Percentiles rank a stretch among this genome's conserved stretches.
Evolutionary conservation across 805 yeast species (phyloP).

Genomic region (Ogataea degrootiae): DNA sequence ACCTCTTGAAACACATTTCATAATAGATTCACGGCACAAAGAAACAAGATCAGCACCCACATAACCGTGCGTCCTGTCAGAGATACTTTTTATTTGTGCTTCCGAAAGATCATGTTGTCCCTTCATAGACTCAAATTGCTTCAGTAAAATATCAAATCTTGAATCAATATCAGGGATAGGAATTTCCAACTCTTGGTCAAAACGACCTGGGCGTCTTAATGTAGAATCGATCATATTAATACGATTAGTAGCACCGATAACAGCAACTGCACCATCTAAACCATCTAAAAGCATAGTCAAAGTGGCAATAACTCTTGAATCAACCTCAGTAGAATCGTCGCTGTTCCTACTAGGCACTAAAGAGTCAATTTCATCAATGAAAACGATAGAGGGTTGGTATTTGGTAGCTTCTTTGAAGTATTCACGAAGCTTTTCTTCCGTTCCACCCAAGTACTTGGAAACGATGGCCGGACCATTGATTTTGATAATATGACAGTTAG

Average conservation of each 20-base stretch:
- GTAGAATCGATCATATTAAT: constrained; percentile 91
- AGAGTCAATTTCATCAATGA: constrained; percentile 93
- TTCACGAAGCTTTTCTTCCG: constrained; percentile 79
- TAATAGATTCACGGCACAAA: constrained; percentile 79
- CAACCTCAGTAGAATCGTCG: constrained; percentile 89
- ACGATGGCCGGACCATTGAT: constrained; percentile 90
- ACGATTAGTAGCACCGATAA: constrained; percentile 90
- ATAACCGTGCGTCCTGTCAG: constrained; percentile 87
- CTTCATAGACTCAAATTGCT: constrained; percentile 55
- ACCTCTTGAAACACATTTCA: constrained; percentile 71
- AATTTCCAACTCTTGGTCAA: constrained; percentile 87
- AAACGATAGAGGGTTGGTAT: constrained; percentile 82
- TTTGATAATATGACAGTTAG: constrained; percentile 75
- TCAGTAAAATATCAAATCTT: constrained; percentile 63
- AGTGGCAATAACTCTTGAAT: constrained; percentile 86
- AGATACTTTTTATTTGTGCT: constrained; percentile 56
- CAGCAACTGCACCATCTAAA: constrained; percentile 58
- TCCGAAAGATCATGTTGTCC: constrained; percentile 42
- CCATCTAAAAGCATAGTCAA: constrained; percentile 79
- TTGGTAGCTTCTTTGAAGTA: constrained; percentile 79
- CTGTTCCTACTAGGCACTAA: constrained; percentile 77
- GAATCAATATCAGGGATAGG: constrained; percentile 90
- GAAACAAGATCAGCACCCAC: constrained; percentile 96
- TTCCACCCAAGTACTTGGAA: constrained; percentile 90
- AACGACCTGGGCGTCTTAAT: constrained; percentile 85